A percentile compares a stretch with the other conserved stretches of the same genome.
phyloP scores from a whole-genome alignment of 306 rosid genomes.

The Corylus heterophylla region DNA sequence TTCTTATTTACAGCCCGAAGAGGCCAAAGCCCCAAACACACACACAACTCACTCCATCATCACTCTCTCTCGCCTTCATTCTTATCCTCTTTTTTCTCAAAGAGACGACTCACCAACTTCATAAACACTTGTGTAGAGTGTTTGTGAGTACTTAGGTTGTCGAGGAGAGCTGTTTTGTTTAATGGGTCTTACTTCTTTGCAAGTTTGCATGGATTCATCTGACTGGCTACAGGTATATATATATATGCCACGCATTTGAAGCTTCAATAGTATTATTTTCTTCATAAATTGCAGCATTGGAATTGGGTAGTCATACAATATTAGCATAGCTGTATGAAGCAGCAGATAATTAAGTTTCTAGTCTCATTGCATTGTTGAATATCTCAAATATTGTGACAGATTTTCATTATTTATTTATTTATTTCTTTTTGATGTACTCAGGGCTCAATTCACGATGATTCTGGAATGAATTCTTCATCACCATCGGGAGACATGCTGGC shows the following conservation, averaged over 20 bases:
- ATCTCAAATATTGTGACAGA: background rate
- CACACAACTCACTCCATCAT: conserved; percentile 15
- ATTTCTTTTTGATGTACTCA: conserved; percentile 24
- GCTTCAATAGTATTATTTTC: background rate
- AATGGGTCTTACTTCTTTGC: conserved; percentile 85
- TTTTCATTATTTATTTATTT: background rate
- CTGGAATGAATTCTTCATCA: conserved; percentile 80
- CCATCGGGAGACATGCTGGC: conserved; percentile 68
- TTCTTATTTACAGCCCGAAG: conserved; percentile 64
- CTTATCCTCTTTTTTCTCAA: background rate
- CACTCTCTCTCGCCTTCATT: background rate
- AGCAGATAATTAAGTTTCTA: background rate
- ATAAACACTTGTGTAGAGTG: conserved; percentile 19
- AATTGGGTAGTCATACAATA: background rate
- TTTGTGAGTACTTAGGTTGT: background rate
- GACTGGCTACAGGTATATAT: conserved; percentile 89
- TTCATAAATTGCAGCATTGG: background rate
- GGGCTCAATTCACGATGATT: conserved; percentile 76
- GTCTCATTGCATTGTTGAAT: background rate
- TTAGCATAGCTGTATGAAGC: background rate
- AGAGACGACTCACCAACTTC: background rate
- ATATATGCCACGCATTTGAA: background rate
- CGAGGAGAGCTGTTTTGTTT: conserved; percentile 7
- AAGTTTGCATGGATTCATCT: conserved; percentile 92
- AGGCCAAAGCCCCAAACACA: conserved; percentile 20